A percentile compares a stretch with the other conserved stretches of the same genome.
phyloP scores from a whole-genome alignment of 345 rosid species.

The Salix caprea region DNA sequence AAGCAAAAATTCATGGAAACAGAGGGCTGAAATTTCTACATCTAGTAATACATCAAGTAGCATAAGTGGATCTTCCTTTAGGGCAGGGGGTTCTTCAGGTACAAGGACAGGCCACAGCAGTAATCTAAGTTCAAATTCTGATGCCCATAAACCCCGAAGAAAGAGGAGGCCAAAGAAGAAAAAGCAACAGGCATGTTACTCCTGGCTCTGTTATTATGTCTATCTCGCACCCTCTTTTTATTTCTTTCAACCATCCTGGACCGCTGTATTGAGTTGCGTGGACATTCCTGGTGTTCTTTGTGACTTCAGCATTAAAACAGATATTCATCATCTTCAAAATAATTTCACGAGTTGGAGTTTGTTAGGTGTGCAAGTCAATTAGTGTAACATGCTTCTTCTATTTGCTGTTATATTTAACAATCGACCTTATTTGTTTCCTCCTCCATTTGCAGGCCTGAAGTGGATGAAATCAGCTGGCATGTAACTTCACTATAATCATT shows the following conservation, averaged over 20 bases:
- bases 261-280: not conserved
- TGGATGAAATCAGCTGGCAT: not conserved
- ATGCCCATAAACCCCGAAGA: slow-evolving; percentile 84
- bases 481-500: not conserved
- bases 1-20: slow-evolving; percentile 44
- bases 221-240: not conserved
- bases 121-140: slow-evolving; percentile 88
- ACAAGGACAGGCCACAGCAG: slow-evolving; percentile 73
- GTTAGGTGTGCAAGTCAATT: not conserved
- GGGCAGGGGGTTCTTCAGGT: slow-evolving; percentile 40
- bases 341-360: not conserved
- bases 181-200: slow-evolving; percentile 30
- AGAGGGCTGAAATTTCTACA: slow-evolving; percentile 52
- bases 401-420: not conserved
- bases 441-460: slow-evolving; percentile 13
- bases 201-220: not conserved
- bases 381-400: not conserved
- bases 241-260: not conserved
- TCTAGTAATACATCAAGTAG: slow-evolving; percentile 43
- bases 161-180: slow-evolving; percentile 96
- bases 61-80: slow-evolving; percentile 53
- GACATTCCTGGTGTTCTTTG: not conserved
- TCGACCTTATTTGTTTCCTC: not conserved
- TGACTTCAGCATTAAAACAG: not conserved
- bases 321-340: not conserved